Percentiles rank a stretch among this genome's conserved stretches.
Evolutionary conservation across 805 yeast genomes (phyloP).

Genomic region (Kodamaea laetipori): DNA sequence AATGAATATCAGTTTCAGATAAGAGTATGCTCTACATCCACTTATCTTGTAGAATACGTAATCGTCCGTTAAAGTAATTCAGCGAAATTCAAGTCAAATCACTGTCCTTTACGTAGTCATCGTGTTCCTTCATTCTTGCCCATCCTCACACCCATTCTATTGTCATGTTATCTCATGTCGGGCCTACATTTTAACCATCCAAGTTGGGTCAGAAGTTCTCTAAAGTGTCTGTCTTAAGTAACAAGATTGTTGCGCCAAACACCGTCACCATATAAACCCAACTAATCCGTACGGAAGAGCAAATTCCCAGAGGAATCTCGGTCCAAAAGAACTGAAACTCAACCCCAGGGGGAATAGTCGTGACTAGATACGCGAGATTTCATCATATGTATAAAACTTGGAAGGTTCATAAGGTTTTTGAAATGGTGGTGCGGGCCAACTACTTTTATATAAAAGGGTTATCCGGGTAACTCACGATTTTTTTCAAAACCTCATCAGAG

Average conservation of each 20-base stretch:
- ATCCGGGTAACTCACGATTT: conserved; percentile 25
- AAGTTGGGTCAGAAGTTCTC: conserved; percentile 48
- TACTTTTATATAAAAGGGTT: conserved; percentile 19
- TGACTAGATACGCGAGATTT: conserved; percentile 54
- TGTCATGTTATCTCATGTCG: not conserved
- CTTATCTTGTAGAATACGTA: conserved; percentile 13
- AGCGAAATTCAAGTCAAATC: conserved; percentile 12
- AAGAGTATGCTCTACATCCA: too few relatives aligned
- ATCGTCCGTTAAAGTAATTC: conserved; percentile 13
- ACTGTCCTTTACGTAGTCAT: conserved; percentile 13
- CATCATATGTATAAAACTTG: conserved; percentile 66
- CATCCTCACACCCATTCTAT: not conserved
- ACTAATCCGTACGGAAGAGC: conserved; percentile 33
- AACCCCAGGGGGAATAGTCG: conserved; percentile 46
- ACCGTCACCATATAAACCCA: conserved; percentile 49
- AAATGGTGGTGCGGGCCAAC: conserved; percentile 10
- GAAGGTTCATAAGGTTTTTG: conserved; percentile 56
- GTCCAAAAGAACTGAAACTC: conserved; percentile 30
- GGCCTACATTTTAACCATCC: conserved; percentile 2
- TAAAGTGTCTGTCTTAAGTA: conserved; percentile 43
- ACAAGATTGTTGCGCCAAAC: conserved; percentile 55
- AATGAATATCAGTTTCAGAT: too few relatives aligned
- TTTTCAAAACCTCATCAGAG: conserved; percentile 11
- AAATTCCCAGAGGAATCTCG: conserved; percentile 38
- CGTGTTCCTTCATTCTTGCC: conserved; percentile 10